Evolutionary conservation across 2,329 filamentous ascomycete species (phyloP).

Genomic region (Aschersonia sp.): DNA sequence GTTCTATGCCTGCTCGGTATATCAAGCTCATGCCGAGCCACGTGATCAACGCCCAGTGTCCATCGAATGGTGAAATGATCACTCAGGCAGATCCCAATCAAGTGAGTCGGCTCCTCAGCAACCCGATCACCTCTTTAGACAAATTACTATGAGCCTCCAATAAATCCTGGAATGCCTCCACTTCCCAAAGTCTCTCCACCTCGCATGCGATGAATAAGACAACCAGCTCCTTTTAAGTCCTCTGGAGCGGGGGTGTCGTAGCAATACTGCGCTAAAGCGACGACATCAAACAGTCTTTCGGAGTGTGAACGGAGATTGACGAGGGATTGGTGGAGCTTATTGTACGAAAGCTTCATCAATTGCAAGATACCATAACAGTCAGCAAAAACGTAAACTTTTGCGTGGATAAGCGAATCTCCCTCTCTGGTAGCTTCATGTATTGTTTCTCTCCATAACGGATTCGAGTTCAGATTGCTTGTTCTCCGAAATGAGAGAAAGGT

Average conservation of each 20-base stretch:
- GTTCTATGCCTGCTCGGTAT: not conserved
- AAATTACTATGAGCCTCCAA: conserved; percentile 2
- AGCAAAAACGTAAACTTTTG: conserved; percentile 5
- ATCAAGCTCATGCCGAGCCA: not conserved
- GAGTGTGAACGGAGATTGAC: not conserved
- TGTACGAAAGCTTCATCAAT: conserved; percentile 3
- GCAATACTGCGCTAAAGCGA: conserved; percentile 3
- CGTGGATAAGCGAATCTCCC: conserved; percentile 2
- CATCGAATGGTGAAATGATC: conserved; percentile 2
- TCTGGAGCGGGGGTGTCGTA: conserved; percentile 2
- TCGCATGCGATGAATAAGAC: conserved; percentile 4
- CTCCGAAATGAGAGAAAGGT: not conserved
- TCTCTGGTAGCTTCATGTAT: not conserved
- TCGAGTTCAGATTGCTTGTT: not conserved
- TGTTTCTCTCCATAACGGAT: not conserved
- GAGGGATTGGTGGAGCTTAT: conserved; percentile 3
- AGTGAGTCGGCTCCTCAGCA: not conserved
- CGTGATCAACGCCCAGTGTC: not conserved
- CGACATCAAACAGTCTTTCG: conserved; percentile 1
- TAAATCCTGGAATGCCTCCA: conserved; percentile 3
- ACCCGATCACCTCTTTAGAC: not conserved
- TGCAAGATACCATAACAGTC: conserved; percentile 4
- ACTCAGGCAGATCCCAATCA: not conserved
- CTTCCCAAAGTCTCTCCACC: conserved; percentile 4
- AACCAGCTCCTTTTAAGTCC: conserved; percentile 2